Percentiles rank a stretch among this genome's conserved stretches.
Evolutionary conservation across 1,139 yeast genomes (phyloP).

Genomic region (Yamadazyma trypodendri): DNA sequence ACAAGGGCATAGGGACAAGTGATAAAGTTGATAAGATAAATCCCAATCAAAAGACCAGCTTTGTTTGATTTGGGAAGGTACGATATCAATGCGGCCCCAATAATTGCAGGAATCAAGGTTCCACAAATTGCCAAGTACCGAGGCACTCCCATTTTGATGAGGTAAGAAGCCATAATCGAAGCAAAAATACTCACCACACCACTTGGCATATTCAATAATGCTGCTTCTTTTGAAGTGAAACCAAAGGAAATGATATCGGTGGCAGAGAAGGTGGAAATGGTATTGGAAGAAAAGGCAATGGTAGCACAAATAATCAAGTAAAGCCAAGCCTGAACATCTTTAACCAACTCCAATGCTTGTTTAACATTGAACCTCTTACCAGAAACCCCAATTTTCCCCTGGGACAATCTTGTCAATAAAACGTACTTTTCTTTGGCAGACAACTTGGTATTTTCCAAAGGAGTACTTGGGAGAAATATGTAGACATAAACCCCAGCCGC

Average conservation of each 20-base stretch:
- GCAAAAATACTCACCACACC: constrained; percentile 16
- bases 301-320: constrained; percentile 30
- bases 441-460: constrained; percentile 26
- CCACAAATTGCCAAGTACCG: constrained; percentile 17
- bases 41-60: constrained; percentile 29
- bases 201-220: constrained; percentile 16
- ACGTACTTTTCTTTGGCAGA: constrained; percentile 35
- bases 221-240: constrained; percentile 21
- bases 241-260: constrained; percentile 34
- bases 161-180: constrained; percentile 13
- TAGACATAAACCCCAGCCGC: constrained; percentile 28
- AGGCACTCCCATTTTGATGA: constrained; percentile 17
- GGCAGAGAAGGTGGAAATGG: constrained; percentile 45
- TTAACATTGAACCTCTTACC: constrained; percentile 40
- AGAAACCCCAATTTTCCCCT: constrained; percentile 37
- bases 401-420: constrained; percentile 20
- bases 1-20: constrained; percentile 20
- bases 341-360: constrained; percentile 45
- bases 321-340: constrained; percentile 48
- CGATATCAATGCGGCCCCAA: constrained; percentile 35
- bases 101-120: constrained; percentile 14
- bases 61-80: constrained; percentile 23
- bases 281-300: constrained; percentile 33
- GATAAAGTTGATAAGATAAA: constrained; percentile 19
- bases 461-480: constrained; percentile 26